These are phyloP conservation scores for Clathrus columnatus DNA, from an alignment of 768 basidiomycete species.

Conservation along the genomic window DNA sequence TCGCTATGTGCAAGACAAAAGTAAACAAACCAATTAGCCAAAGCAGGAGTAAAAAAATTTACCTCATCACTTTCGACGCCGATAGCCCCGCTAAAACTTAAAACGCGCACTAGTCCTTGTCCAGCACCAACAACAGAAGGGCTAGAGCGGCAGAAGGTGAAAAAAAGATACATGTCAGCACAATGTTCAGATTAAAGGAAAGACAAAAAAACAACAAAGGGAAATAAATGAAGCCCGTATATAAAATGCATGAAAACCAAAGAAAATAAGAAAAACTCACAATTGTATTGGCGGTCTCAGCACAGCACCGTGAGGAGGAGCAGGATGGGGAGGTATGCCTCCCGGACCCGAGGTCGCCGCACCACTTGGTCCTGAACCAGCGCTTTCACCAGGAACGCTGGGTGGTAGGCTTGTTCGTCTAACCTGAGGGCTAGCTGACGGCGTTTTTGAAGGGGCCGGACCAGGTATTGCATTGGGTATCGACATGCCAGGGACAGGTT, in stretches of 20 bases:
- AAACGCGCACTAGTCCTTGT: slow-evolving; percentile 53
- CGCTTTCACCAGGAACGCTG: neutral
- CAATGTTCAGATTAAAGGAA: too few species aligned
- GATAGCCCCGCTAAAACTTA: slow-evolving; percentile 64
- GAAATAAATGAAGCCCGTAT: slow-evolving; percentile 24
- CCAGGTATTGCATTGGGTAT: too few species aligned
- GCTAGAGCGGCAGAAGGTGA: too few species aligned
- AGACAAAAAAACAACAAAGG: slow-evolving; percentile 24
- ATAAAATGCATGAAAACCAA: slow-evolving; percentile 12
- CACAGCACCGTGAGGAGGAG: neutral
- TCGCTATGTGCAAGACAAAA: slow-evolving; percentile 10
- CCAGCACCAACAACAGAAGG: slow-evolving; percentile 26
- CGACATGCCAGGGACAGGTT: neutral
- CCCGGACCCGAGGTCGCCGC: neutral
- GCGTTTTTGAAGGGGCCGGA: neutral
- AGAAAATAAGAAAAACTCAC: neutral
- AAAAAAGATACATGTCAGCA: neutral
- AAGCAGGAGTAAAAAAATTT: slow-evolving; percentile 27
- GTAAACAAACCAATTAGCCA: neutral
- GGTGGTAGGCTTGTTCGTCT: neutral
- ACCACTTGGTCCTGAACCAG: neutral
- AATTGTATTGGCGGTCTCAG: neutral
- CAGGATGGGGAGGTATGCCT: neutral
- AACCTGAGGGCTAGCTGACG: neutral
- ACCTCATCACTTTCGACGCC: slow-evolving; percentile 40